Base-by-base conservation (phyloP, 805 yeast genomes). In the Brettanomyces bruxellensis region DNA sequence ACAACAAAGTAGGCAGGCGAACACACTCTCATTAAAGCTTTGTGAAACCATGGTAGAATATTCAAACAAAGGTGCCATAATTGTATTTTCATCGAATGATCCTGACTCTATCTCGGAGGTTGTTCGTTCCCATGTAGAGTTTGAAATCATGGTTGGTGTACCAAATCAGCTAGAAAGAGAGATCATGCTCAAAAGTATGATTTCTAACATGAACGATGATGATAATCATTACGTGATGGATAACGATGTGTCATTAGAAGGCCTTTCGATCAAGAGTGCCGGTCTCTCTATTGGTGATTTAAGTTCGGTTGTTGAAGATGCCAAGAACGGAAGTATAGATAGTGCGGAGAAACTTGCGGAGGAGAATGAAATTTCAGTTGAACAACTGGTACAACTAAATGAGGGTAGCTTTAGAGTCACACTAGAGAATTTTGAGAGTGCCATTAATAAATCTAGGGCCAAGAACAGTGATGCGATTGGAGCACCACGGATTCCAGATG, bases 381-480 rank as follows among this genome's bases (percentile, higher is more conserved):
- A 60, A 8, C 66, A 70, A 13, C 50, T 73, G 34, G 62, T 70
- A 35, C 59, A 71, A n/a, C 70, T 78, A 3, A 69, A 75, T 51
- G 81, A 83, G 3, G 88, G 91, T 2, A 47, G 61, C 7, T 57
- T 83, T 8, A 69, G 68, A 28, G 55, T 82, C 38, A 69, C 67
- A 0, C 82, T 87, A 0, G 71, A 62, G 4, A 90, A 85, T 58
- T 79, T 86, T 57, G 83, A 77, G 45, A 67, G 61, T 25, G 83
- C 96, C 0, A 86, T 89, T 45, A 78, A 81, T 47, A 81, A 76
- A 47, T 96, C 97, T 0, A 72, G 98, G 57, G 81, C 78, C 56
- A 89, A 86, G 60, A 90, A 84, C 63, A 84, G 95, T 55, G 96
- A 88, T 52, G 85, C 96, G 0, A 90, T 93, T 48, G 98, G 98